Evolutionary conservation across 352 stramenopile genomes (phyloP), one percentile per base, ranked within the genome.

Genomic region (Globisporangium camurandrum): DNA sequence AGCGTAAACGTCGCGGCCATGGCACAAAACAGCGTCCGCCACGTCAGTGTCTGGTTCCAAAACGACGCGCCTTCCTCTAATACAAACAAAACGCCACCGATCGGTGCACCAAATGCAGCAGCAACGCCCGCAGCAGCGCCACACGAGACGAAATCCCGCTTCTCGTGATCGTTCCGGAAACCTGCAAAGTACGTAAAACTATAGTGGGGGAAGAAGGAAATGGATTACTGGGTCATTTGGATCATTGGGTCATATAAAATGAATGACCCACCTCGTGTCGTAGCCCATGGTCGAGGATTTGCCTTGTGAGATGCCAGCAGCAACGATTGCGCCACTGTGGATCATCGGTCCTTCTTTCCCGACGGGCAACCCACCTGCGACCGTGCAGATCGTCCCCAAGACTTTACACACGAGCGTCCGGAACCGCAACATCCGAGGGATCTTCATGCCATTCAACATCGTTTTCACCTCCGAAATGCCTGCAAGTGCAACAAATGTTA

Each of bases 61-160:
- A 98, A 99, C 14, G 89, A 98, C 5, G 96, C 92, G 37, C 95
- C 95, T 74, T 99, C 97, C 66, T 99, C 97, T 8, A 99, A 64
- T 12, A 86, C 90, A 53, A 99, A 99, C 14, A 99, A 55, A 39
- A 99, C 95, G 43, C 97, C 97, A 41, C 97, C 97, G 50, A 99
- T 98, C 1, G 97, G 97, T 10, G 96, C 95, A 20, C 92, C 93
- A 54, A 99, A 99, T 6, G 97, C 97, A 3, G 96, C 94, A 3
- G 93, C 93, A 1, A 99, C 96, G 58, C 97, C 97, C 6, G 96
- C 96, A 17, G 97, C 96, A 17, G 95, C 94, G 55, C 97, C 97
- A 66, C 94, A 98, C 22, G 94, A 96, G 27, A 99, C 96, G 62
- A 99, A 99, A 56, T 99, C 95, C 19, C 96, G 84, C 66, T 98